Conservation (phyloP, 2,329 filamentous ascomycete species). For the Arthroderma sp. region DNA sequence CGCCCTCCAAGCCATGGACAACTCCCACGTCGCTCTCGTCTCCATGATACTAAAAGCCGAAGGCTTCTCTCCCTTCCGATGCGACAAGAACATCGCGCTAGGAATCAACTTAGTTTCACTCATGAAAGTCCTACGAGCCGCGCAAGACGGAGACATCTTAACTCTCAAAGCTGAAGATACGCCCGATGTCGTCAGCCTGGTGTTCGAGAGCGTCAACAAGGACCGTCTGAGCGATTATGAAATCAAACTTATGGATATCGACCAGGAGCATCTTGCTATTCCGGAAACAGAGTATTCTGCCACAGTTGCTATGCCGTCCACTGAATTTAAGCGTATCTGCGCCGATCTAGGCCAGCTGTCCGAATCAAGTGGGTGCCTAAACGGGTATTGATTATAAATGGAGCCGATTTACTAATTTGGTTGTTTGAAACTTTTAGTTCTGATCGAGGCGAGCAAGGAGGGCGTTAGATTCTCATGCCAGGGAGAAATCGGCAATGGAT, state of each 20-base stretch:
- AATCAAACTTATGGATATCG: conserved; percentile 99
- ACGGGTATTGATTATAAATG: conserved; percentile 6
- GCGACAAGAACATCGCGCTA: conserved; percentile 96
- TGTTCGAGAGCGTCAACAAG: conserved; percentile 79
- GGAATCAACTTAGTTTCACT: conserved; percentile 94
- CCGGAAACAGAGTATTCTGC: conserved; percentile 97
- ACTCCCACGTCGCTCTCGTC: conserved; percentile 96
- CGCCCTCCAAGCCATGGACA: conserved; percentile 98
- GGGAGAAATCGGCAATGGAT: conserved; percentile 91
- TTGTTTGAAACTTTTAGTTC: conserved; percentile 43
- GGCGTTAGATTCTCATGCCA: conserved; percentile 88
- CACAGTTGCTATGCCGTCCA: conserved; percentile 73
- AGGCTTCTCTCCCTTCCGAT: conserved; percentile 86
- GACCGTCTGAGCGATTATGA: conserved; percentile 98
- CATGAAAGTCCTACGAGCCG: conserved; percentile 91
- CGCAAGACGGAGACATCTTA: conserved; percentile 85
- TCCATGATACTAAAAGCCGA: conserved; percentile 98
- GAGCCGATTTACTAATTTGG: background rate
- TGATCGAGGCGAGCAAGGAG: conserved; percentile 93
- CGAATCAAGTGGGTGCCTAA: conserved; percentile 62
- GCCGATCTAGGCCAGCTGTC: conserved; percentile 83
- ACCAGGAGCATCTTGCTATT: conserved; percentile 97
- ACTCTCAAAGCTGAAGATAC: conserved; percentile 96
- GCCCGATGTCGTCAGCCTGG: conserved; percentile 86
- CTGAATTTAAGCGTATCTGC: conserved; percentile 90